Base-by-base conservation (phyloP, 1,139 yeast species). In the Candida tropicalis region DNA sequence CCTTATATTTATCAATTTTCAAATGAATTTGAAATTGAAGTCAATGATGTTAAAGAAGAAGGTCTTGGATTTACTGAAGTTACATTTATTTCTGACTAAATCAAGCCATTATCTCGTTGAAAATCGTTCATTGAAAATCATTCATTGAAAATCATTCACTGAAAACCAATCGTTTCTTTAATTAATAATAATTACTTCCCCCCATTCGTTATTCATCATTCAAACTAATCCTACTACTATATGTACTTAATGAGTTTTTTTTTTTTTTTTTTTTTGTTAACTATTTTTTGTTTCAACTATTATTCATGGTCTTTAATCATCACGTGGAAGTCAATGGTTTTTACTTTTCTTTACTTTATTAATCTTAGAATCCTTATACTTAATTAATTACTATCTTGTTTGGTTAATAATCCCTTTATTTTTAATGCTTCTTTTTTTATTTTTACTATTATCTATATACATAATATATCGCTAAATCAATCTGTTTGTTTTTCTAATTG, bases 1-100 rank as follows among this genome's bases (percentile, higher is more conserved):
- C 99, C 99, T 28, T 93, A 81, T 70, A 91, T 93, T 58, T 93
- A 91, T 67, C 99, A 93, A 70, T 93, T 80, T 68, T 80, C 85
- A 60, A 84, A 87, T 63, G 73, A 77, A 39, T 62, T 75, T 58
- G 59, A 61, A 10, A 63, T 78, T 45, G 62, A 59, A 25, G 63
- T 76, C 45, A 62, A 66, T 38, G 64, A 60, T 38, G 60, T 52
- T 38, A 56, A 55, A 13, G 95, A 84, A 59, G 63, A 66, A 35
- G 93, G 97, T 46, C 63, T 81, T 52, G 90, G 83, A 29, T 89
- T 84, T 73, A 81, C 75, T 56, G 97, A 90, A 67, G 89, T 88
- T 33, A 89, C 97, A 17, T 90, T 90, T 56, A 84, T 85, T 47
- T 69, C 75, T 15, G 78, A 72, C 47, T 71, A 58, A 53, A n/a